Conservation (phyloP, 2,329 filamentous ascomycete genomes). For the Myriosclerotinia curreyana region DNA sequence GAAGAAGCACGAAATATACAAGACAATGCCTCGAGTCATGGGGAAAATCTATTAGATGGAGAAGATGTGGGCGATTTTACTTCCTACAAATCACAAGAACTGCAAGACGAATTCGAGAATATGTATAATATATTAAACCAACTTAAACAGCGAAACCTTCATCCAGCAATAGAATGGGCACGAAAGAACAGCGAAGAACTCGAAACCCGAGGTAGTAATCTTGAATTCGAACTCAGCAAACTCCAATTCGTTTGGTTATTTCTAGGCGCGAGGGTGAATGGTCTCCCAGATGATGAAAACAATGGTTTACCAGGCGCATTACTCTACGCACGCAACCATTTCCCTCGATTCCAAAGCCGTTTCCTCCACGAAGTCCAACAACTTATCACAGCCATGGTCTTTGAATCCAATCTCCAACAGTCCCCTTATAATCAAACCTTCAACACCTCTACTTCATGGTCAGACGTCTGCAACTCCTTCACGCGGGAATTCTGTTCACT, state of each 20-base stretch:
- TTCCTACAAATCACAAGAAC: conserved; percentile 59
- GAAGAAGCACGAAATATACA: conserved; percentile 59
- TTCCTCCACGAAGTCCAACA: conserved; percentile 78
- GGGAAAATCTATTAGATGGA: conserved; percentile 36
- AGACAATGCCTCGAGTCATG: conserved; percentile 39
- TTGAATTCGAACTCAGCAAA: conserved; percentile 91
- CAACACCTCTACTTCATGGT: conserved; percentile 71
- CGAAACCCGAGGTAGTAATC: conserved; percentile 80
- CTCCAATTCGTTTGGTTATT: conserved; percentile 90
- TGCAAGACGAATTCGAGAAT: conserved; percentile 77
- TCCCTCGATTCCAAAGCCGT: conserved; percentile 68
- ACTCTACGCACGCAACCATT: conserved; percentile 71
- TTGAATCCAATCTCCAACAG: conserved; percentile 65
- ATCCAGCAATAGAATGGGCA: conserved; percentile 86
- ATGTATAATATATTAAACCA: conserved; percentile 90
- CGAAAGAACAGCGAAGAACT: conserved; percentile 65
- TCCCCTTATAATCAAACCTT: conserved; percentile 83
- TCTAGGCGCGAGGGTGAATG: conserved; percentile 56
- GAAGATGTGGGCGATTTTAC: conserved; percentile 45
- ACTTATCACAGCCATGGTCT: conserved; percentile 78
- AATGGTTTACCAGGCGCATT: conserved; percentile 65
- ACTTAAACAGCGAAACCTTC: conserved; percentile 69
- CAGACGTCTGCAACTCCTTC: conserved; percentile 82
- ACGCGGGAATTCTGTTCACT: conserved; percentile 92
- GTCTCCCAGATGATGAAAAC: conserved; percentile 51